Base-by-base conservation (phyloP, 164 flowering plant genomes). In the Piper longum region DNA sequence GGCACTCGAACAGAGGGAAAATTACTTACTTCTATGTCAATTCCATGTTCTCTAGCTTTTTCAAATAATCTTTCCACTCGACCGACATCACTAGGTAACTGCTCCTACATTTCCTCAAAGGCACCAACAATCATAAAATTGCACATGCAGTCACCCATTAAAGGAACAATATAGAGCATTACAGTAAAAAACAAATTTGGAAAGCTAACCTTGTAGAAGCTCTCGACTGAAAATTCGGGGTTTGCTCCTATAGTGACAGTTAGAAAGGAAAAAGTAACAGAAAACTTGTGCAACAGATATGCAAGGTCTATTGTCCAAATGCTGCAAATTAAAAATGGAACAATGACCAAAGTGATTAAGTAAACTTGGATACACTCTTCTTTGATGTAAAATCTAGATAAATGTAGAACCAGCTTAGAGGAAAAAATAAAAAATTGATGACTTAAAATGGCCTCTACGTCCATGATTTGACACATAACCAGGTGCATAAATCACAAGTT, bases 291-390 rank as follows among this genome's bases (percentile, higher is more conserved):
- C 77, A 95, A 70, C 65, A 95, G 66, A 73, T 88, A 82, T 40
- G 97, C 99, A 70, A 93, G 78, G 77, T 95, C 99, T 62, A 95
- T 95, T 9, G 97, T 95, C 99, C 99, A 95, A 72, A 95, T 79
- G 84, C 97, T 91, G 93, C 80, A 72, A 71, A 60, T 67, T 16
- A 42, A 63, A 66, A 51, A 14, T 1, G 39, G 43, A 43, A 11
- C 2, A 43, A 40, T 42, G 14, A 19, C n/a, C 59, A 60, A 65
- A 4, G 17, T 13, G 13, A 64, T 11, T 55, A n/a, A 36, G 43
- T 41, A 17, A 64, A 54, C 52, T 36, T 11, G 4, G 14, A 58
- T 1, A 59, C 4, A 59, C 41, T 9, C 39, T 36, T 8, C 12
- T 59, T 36, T 6, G 41, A 59, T 19, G 13, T 14, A 12, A 39